Percentiles rank a stretch among this genome's conserved stretches.
These are phyloP conservation scores for Mucor saturninus DNA, from an alignment of 371 early-diverging fungal genomes.

Conservation along the genomic window DNA sequence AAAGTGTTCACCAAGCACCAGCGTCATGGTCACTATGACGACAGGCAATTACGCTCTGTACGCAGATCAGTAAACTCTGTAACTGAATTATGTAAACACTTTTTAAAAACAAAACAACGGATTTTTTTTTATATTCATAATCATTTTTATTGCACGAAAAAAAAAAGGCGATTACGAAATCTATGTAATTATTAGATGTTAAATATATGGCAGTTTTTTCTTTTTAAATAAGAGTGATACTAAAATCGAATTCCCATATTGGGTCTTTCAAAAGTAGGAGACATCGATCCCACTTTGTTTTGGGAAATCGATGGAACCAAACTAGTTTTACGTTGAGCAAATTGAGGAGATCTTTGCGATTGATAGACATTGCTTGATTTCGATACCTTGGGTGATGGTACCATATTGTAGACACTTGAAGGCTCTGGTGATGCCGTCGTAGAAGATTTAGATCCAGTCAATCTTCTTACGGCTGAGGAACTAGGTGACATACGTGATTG, in stretches of 20 bases:
- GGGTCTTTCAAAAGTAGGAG: slow-evolving; percentile 17
- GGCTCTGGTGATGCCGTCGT: slow-evolving; percentile 17
- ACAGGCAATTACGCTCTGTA: too few species aligned
- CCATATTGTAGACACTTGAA: background rate
- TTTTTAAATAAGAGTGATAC: background rate
- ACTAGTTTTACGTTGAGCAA: slow-evolving; percentile 22
- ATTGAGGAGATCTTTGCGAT: slow-evolving; percentile 8
- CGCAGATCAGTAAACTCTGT: too few species aligned
- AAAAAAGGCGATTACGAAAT: too few species aligned
- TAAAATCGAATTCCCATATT: slow-evolving; percentile 26
- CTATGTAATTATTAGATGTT: background rate
- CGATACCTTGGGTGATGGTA: slow-evolving; percentile 24
- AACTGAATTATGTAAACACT: too few species aligned
- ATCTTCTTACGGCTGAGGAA: slow-evolving; percentile 12
- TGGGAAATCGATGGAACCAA: slow-evolving; percentile 14
- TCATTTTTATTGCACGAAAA: too few species aligned
- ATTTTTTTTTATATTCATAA: too few species aligned
- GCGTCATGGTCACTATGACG: too few species aligned
- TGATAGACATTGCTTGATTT: slow-evolving; percentile 25
- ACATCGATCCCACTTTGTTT: slow-evolving; percentile 12
- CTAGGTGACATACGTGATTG: slow-evolving; percentile 2
- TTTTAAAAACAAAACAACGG: too few species aligned
- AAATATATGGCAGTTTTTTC: background rate
- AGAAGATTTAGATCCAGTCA: slow-evolving; percentile 29
- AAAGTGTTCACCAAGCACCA: too few species aligned